Conservation (phyloP, 2,329 filamentous ascomycete genomes). For the Periconia digitata region DNA sequence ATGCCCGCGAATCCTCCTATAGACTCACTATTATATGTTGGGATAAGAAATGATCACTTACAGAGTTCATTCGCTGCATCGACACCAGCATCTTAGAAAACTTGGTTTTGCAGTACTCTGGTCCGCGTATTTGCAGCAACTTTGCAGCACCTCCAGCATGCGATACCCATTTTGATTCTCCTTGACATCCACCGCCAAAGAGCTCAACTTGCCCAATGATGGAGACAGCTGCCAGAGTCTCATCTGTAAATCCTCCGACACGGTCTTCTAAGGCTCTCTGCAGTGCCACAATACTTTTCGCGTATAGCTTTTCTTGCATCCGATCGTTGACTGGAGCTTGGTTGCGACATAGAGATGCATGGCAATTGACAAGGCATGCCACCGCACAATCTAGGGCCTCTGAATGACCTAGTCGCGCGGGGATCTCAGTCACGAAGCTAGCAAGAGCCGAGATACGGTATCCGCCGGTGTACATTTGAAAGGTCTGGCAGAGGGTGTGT, state of each 20-base stretch:
- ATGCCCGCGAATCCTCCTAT: neutral
- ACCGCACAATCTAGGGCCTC: constrained; percentile 5
- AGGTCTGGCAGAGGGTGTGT: constrained; percentile 5
- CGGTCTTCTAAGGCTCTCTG: constrained; percentile 4
- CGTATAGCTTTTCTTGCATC: constrained; percentile 2
- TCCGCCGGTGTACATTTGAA: neutral
- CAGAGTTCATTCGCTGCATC: neutral
- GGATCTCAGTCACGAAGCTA: constrained; percentile 2
- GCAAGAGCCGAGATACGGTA: neutral
- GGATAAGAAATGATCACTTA: neutral
- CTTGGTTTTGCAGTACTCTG: neutral
- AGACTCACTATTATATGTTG: neutral
- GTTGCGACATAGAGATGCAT: neutral
- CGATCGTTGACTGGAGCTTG: neutral
- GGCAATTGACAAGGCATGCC: constrained; percentile 5
- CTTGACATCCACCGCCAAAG: constrained; percentile 5
- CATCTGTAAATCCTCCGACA: constrained; percentile 6
- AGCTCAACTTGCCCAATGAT: constrained; percentile 6
- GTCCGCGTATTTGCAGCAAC: constrained; percentile 4
- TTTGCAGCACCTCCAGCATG: constrained; percentile 7
- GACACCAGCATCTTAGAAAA: constrained; percentile 5
- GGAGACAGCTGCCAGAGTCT: constrained; percentile 8
- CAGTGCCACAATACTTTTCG: constrained; percentile 1
- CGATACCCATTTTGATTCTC: neutral
- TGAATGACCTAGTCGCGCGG: constrained; percentile 2